Evolutionary conservation across 768 basidiomycete genomes (phyloP).

Genomic region (Lentinula edodes): DNA sequence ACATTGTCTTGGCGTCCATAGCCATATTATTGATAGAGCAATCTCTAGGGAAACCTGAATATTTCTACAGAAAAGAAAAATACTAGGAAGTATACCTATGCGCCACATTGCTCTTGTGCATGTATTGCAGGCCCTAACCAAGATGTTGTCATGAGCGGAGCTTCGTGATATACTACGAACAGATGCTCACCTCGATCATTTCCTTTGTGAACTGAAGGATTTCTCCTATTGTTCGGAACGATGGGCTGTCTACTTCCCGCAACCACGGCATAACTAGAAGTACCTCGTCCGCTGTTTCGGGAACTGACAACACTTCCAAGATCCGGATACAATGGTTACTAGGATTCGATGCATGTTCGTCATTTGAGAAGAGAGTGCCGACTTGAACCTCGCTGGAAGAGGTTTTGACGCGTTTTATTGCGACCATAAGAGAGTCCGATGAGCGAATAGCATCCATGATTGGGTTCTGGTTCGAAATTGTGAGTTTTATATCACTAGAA

Average conservation of each 20-base stretch:
- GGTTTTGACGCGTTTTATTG: slow-evolving; percentile 13
- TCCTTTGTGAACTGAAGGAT: slow-evolving; percentile 22
- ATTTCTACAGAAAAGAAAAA: not conserved
- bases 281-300: slow-evolving; percentile 8
- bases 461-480: not conserved
- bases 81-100: slow-evolving; percentile 9
- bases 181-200: slow-evolving; percentile 21
- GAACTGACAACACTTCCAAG: slow-evolving; percentile 15
- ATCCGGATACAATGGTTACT: slow-evolving; percentile 25
- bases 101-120: slow-evolving; percentile 24
- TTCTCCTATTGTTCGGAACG: slow-evolving; percentile 24
- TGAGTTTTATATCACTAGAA: not conserved
- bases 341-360: slow-evolving; percentile 13
- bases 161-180: not conserved
- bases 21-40: not conserved
- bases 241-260: slow-evolving; percentile 8
- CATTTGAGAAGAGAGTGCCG: slow-evolving; percentile 12
- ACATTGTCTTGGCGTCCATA: not conserved
- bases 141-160: not conserved
- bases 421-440: slow-evolving; percentile 15
- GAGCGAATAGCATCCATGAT: slow-evolving; percentile 15
- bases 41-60: not conserved
- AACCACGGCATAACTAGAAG: slow-evolving; percentile 25
- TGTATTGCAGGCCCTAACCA: slow-evolving; percentile 24
- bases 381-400: slow-evolving; percentile 12